Evolutionary conservation across 371 early-diverging fungal species (phyloP).

Genomic region (Rhizopus stolonifer): DNA sequence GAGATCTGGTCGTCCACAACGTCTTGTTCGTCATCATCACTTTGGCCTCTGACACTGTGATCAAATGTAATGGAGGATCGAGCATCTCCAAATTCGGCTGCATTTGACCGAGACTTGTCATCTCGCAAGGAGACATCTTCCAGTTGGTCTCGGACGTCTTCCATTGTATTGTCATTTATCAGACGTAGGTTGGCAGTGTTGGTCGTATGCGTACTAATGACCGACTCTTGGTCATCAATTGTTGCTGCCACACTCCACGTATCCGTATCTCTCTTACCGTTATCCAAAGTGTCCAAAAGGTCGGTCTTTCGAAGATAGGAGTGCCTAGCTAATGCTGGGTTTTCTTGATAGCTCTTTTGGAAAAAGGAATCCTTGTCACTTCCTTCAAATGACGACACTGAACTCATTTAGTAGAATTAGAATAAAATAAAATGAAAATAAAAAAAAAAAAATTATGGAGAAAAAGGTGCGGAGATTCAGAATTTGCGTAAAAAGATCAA

Average conservation of each 20-base stretch:
- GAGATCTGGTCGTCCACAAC: constrained; percentile 49
- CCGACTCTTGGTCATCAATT: constrained; percentile 53
- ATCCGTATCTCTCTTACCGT: constrained; percentile 40
- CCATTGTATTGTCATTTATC: constrained; percentile 31
- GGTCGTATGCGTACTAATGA: constrained; percentile 45
- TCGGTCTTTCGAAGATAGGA: constrained; percentile 51
- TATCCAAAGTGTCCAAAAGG: constrained; percentile 47
- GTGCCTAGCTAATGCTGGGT: constrained; percentile 27
- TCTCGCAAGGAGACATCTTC: constrained; percentile 19
- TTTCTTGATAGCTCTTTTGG: constrained; percentile 32
- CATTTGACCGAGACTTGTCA: constrained; percentile 45
- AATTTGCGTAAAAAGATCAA: neutral
- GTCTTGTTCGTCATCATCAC: constrained; percentile 31
- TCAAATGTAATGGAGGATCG: constrained; percentile 44
- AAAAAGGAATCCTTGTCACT: constrained; percentile 45
- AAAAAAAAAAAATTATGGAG: constrained; percentile 3
- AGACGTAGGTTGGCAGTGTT: constrained; percentile 21
- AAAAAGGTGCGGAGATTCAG: neutral
- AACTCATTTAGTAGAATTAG: constrained; percentile 40
- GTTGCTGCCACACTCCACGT: constrained; percentile 56
- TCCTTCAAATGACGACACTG: constrained; percentile 49
- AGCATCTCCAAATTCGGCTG: constrained; percentile 55
- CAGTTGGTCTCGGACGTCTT: constrained; percentile 24
- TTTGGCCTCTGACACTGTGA: constrained; percentile 27
- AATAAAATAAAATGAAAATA: constrained; percentile 1